A percentile compares a stretch with the other conserved stretches of the same genome.
These are phyloP conservation scores for Thalassiosira tumida DNA, from an alignment of 352 stramenopile species.

Conservation along the genomic window DNA sequence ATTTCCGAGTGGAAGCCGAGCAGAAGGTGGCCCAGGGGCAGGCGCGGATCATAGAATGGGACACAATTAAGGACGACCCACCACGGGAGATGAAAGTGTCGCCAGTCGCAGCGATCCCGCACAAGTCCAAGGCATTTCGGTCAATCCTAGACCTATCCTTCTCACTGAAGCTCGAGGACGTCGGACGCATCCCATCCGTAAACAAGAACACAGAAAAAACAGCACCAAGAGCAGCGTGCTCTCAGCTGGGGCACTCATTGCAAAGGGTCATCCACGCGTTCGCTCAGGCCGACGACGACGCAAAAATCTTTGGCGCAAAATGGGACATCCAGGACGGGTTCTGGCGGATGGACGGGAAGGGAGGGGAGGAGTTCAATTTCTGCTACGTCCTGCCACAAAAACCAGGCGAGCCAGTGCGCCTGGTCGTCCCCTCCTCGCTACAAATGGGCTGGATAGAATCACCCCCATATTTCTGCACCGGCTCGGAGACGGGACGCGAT, in stretches of 20 bases:
- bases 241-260: conserved; percentile 37
- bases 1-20: conserved; percentile 25
- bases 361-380: conserved; percentile 70
- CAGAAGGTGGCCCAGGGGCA: conserved; percentile 11
- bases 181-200: conserved; percentile 35
- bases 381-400: conserved; percentile 63
- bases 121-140: neutral
- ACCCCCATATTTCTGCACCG: neutral
- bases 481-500: neutral
- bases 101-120: conserved; percentile 14
- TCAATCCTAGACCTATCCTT: conserved; percentile 72
- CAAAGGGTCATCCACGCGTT: conserved; percentile 56
- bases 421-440: neutral
- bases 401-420: neutral
- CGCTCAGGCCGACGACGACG: neutral
- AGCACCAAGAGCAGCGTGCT: conserved; percentile 31
- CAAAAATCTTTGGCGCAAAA: conserved; percentile 37
- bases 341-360: conserved; percentile 46
- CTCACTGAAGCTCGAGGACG: neutral
- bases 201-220: conserved; percentile 43
- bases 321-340: conserved; percentile 29
- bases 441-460: neutral
- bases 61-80: conserved; percentile 40
- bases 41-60: conserved; percentile 22
- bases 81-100: conserved; percentile 38